Base-by-base conservation (phyloP, 129 eudicot genomes). In the Saposhnikovia divaricata region DNA sequence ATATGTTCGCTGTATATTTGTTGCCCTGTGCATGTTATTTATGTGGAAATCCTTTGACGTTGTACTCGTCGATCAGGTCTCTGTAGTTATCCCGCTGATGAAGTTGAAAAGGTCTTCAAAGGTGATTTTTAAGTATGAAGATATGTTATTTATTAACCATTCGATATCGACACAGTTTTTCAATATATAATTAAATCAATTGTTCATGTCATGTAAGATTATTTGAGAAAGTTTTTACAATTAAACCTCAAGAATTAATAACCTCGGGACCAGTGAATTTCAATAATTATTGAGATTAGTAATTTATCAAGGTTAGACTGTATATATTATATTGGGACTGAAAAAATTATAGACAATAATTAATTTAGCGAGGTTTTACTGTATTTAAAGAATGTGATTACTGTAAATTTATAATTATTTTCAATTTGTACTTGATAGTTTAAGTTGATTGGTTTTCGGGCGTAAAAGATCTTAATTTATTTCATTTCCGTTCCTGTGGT, bases 1-100 rank as follows among this genome's bases (percentile, higher is more conserved):
- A 79, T 95, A 92, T 83, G 47, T 95, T 74, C 91, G 99, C 80
- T 95, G 96, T 89, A 89, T 95, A n/a, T 95, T 85, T 84, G 96
- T 95, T 80, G 93, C 99, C 77, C 91, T 92, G 2, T 95, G 99
- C 79, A 83, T 95, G 83, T 57, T 90, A 79, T 87, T 92, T 69
- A 80, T 86, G 80, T 89, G 91, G 93, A 89, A 91, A 27, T 89
- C 96, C 37, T 95, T 92, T 80, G 96, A 95, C 78, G 84, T 89
- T 75, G 80, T 95, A 80, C 87, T 95, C 10, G 93, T 91, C 21
- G 99, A 95, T 92, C 99, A 95, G 84, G 97, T 95, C 75, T 59
- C 66, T 59, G 66, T 59, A 59, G 66, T 59, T 9, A 59, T 59
- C 5, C 66, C 99, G 80, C 83, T 95, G 74, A 50, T 95, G 86